phyloP scores from a whole-genome alignment of 2,329 filamentous ascomycete species.

The Lachnellula occidentalis region DNA sequence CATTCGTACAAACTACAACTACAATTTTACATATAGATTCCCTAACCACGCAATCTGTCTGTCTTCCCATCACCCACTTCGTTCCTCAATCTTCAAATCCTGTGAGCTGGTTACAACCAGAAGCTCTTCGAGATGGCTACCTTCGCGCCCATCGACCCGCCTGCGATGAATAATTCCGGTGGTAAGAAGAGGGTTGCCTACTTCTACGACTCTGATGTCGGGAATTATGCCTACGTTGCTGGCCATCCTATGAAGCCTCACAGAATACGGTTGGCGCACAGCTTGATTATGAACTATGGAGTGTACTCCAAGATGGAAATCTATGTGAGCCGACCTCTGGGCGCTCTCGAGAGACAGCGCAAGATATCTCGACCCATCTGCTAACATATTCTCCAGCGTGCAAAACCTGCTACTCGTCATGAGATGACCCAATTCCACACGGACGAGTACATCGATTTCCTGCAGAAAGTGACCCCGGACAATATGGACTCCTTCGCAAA shows the following conservation, averaged over 20 bases:
- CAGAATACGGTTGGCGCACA: slow-evolving; percentile 89
- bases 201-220: slow-evolving; percentile 97
- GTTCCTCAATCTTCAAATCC: background rate
- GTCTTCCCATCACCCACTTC: background rate
- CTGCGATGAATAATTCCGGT: slow-evolving; percentile 43
- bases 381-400: slow-evolving; percentile 48
- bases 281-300: slow-evolving; percentile 92
- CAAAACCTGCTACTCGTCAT: slow-evolving; percentile 79
- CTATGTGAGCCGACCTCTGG: slow-evolving; percentile 58
- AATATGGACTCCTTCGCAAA: slow-evolving; percentile 94
- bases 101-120: too few species aligned
- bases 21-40: too few species aligned
- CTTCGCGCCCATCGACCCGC: slow-evolving; percentile 48
- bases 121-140: slow-evolving; percentile 1
- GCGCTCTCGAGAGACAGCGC: background rate
- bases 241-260: slow-evolving; percentile 99
- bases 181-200: slow-evolving; percentile 85
- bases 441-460: slow-evolving; percentile 90
- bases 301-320: slow-evolving; percentile 96
- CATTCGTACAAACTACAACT: too few species aligned
- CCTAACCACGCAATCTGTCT: too few species aligned
- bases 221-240: slow-evolving; percentile 95
- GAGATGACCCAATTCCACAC: slow-evolving; percentile 95
- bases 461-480: slow-evolving; percentile 92
- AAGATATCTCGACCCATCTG: background rate